A percentile compares a stretch with the other conserved stretches of the same genome.
phyloP scores from a whole-genome alignment of 1,284 basidiomycete genomes.

The Schizopora paradoxa region DNA sequence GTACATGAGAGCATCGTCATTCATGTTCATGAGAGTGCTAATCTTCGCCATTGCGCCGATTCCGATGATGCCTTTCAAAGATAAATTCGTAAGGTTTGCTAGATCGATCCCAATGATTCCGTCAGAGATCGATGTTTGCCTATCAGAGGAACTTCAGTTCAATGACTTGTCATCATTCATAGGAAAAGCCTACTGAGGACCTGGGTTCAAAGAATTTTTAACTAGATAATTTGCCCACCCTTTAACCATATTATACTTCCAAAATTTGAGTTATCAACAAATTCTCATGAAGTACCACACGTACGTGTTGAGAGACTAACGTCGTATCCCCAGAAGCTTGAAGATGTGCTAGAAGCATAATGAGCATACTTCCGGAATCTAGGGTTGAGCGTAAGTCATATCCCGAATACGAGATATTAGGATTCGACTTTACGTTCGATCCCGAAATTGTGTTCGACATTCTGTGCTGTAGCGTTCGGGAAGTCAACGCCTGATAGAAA shows the following conservation, averaged over 20 bases:
- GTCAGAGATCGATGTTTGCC: conserved; percentile 5
- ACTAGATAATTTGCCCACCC: conserved; percentile 37
- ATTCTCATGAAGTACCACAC: not conserved
- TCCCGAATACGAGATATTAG: conserved; percentile 30
- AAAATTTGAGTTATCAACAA: conserved; percentile 34
- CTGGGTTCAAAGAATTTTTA: conserved; percentile 31
- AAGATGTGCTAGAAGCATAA: conserved; percentile 35
- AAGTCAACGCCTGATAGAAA: no score
- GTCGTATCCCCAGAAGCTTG: conserved; percentile 26
- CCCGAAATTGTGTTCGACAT: conserved; percentile 21
- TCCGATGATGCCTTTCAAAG: conserved; percentile 39
- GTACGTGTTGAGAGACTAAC: conserved; percentile 9
- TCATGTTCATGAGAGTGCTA: conserved; percentile 25
- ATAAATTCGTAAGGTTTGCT: conserved; percentile 32
- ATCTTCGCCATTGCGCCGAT: conserved; percentile 39
- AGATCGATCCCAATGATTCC: not conserved
- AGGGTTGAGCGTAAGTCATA: not conserved
- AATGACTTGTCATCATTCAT: not conserved
- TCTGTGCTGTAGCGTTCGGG: conserved; percentile 26
- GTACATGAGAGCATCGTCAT: conserved; percentile 27
- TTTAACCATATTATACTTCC: conserved; percentile 37
- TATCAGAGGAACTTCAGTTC: not conserved
- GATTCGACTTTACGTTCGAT: conserved; percentile 33
- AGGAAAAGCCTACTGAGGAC: conserved; percentile 31
- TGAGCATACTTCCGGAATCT: conserved; percentile 38